Conservation (phyloP, 768 basidiomycete species). For the Termitomyces sp. region DNA sequence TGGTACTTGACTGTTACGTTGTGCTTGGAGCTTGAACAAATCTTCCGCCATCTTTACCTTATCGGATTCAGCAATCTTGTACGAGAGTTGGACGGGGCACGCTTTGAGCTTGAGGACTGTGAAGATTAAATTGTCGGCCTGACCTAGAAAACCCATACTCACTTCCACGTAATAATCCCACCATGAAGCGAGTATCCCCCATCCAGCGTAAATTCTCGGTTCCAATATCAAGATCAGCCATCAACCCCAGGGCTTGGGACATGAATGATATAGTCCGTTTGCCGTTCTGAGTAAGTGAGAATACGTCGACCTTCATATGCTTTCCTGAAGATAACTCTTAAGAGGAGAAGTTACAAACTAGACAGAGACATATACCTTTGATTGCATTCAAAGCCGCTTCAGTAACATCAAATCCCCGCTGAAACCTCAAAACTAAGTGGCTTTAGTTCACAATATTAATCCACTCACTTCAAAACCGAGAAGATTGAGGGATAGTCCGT, state of each 20-base stretch:
- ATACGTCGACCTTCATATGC: conserved; percentile 72
- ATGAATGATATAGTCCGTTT: conserved; percentile 71
- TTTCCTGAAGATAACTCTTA: conserved; percentile 38
- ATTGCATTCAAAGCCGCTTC: conserved; percentile 72
- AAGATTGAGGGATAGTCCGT: conserved; percentile 69
- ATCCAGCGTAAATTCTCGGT: conserved; percentile 86
- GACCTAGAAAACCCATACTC: conserved; percentile 15
- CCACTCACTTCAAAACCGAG: conserved; percentile 55
- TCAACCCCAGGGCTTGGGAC: conserved; percentile 76
- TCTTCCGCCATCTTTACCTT: conserved; percentile 64
- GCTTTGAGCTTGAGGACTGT: conserved; percentile 54
- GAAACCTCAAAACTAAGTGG: conserved; percentile 1
- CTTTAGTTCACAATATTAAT: neutral
- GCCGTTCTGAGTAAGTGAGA: conserved; percentile 65
- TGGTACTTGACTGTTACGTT: conserved; percentile 21
- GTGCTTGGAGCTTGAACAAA: conserved; percentile 37
- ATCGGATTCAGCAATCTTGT: conserved; percentile 65
- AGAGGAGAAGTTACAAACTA: neutral
- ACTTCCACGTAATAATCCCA: conserved; percentile 70
- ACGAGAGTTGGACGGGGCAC: conserved; percentile 66
- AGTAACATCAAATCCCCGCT: conserved; percentile 68
- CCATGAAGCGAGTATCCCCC: conserved; percentile 74
- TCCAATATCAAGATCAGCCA: conserved; percentile 81
- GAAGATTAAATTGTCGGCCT: neutral
- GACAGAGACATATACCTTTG: conserved; percentile 48